Evolutionary conservation across 768 basidiomycete genomes (phyloP), one percentile per base, ranked within the genome.

Genomic region (Tylopilus plumbeoviolaceoides): DNA sequence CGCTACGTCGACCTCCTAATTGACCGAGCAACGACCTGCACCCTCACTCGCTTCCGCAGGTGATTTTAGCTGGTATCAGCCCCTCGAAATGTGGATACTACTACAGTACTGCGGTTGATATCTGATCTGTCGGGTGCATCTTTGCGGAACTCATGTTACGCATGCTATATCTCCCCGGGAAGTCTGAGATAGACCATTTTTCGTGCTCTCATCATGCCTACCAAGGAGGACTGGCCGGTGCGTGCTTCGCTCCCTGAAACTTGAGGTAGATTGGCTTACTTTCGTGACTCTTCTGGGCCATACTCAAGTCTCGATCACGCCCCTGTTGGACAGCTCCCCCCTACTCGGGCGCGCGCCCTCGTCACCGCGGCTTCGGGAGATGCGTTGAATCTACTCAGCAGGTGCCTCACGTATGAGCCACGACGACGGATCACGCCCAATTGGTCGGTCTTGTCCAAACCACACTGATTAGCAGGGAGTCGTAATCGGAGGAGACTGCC

Each of bases 81-180:
- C n/a, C n/a, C n/a, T n/a, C n/a, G n/a, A n/a, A n/a, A n/a, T n/a
- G n/a, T n/a, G n/a, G n/a, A n/a, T n/a, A n/a, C n/a, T n/a, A n/a
- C n/a, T n/a, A n/a, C n/a, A n/a, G n/a, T n/a, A n/a, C n/a, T n/a
- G n/a, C n/a, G n/a, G n/a, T n/a, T n/a, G n/a, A n/a, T n/a, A n/a
- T n/a, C n/a, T n/a, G 95, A 95, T 97, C 95, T 10, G 88, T 97
- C 4, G 95, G 95, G 1, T 97, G 94, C 59, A 99, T 99, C 58
- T 95, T 98, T 63, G 92, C 95, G 4, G 97, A 98, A 67, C 80
- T 98, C 47, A 95, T 98, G 89, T 75, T 98, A 31, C n/a, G n/a
- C n/a, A n/a, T n/a, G n/a, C n/a, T n/a, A n/a, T n/a, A n/a, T n/a
- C n/a, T n/a, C n/a, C n/a, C n/a, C n/a, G n/a, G n/a, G n/a, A n/a